Base-by-base conservation (phyloP, 345 rosid genomes). In the Tarenaya hassleriana region DNA sequence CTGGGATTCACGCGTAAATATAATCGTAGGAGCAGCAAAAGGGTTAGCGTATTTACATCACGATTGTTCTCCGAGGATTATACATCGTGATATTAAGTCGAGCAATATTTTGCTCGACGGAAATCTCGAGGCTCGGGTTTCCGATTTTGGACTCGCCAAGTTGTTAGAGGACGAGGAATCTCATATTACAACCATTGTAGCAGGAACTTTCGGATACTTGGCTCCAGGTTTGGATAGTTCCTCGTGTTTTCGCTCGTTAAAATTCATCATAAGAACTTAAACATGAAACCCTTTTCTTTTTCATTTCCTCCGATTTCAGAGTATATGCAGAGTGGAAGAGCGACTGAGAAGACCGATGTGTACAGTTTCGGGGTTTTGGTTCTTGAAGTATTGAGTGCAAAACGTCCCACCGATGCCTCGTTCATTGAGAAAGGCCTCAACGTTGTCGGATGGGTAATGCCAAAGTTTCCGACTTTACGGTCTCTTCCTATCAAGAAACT, bases 301-400 rank as follows among this genome's bases (percentile, higher is more conserved):
- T 16, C 50, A 41, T 38, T 12, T 45, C n/a, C 17, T 61, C 24
- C 39, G 20, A 64, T 55, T 58, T 62, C 81, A 91, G 96, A 92
- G 64, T 92, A 92, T 48, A 88, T 92, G 99, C 94, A 75, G 66
- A 92, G 95, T 53, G 97, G 99, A 53, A 83, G 99, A 72, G 97
- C 99, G 60, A 92, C 99, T 11, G 97, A 92, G 67, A 92, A 92
- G 79, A 88, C 88, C 2, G 99, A 92, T 67, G 97, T 88, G 18
- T 88, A 88, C 60, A 92, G 99, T 67, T 92, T 92, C 44, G 98
- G 97, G 39, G 95, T 85, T 54, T 60, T 92, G 52, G 82, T 85
- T 73, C 98, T 92, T 34, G 99, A 92, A 77, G 74, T 92, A 15
- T 64, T 92, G 69, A 88, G 99, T 59, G 94, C 95, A 59, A 92